These are phyloP conservation scores for Puccinellia tenuiflora DNA, from an alignment of 176 grass and related monocot species.

Conservation along the genomic window DNA sequence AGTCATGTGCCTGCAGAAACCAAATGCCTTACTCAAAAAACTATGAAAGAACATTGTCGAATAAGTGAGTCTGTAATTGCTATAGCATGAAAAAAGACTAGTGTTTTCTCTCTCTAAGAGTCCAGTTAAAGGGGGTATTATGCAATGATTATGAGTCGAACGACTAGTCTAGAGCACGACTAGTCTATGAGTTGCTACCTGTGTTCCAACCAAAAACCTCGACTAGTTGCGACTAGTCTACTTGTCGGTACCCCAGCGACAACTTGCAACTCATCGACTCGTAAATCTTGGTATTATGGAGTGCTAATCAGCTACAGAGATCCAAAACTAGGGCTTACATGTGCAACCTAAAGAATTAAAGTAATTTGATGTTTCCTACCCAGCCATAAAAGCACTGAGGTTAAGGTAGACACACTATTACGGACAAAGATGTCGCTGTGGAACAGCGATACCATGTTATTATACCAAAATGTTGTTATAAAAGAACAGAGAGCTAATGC, in stretches of 20 bases:
- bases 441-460: background rate
- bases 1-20: conserved; percentile 87
- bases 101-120: background rate
- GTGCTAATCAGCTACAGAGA: background rate
- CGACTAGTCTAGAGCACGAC: too few relatives aligned
- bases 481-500: background rate
- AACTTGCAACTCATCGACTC: too few relatives aligned
- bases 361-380: background rate
- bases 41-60: conserved; percentile 16
- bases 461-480: background rate
- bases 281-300: too few relatives aligned
- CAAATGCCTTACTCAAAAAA: conserved; percentile 49
- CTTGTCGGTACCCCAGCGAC: too few relatives aligned
- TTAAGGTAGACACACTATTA: background rate
- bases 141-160: too few relatives aligned
- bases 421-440: background rate
- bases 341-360: background rate
- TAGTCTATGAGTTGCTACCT: too few relatives aligned
- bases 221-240: too few relatives aligned
- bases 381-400: background rate
- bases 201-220: too few relatives aligned
- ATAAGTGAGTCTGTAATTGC: conserved; percentile 5
- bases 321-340: background rate
- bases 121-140: background rate
- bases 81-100: background rate